phyloP scores from a whole-genome alignment of 768 basidiomycete genomes.

The Mycena epipterygia region DNA sequence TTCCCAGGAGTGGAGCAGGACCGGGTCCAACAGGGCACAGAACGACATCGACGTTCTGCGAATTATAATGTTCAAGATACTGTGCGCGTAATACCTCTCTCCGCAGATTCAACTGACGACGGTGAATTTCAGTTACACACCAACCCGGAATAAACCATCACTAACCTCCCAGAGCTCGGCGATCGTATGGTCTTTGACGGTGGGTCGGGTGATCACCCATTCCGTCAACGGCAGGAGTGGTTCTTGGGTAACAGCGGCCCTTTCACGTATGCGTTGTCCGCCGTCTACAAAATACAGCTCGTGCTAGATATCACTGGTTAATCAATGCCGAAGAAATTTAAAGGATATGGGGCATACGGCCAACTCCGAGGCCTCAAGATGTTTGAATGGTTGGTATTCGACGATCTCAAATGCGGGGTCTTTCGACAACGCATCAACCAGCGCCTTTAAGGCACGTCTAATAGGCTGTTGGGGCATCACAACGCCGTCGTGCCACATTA shows the following conservation, averaged over 20 bases:
- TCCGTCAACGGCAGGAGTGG: slow-evolving; percentile 25
- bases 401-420: slow-evolving; percentile 51
- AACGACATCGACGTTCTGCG: slow-evolving; percentile 19
- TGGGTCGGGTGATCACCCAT: slow-evolving; percentile 22
- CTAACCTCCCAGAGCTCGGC: slow-evolving; percentile 14
- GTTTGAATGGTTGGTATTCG: slow-evolving; percentile 50
- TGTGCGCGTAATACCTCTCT: not conserved
- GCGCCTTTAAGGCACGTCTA: slow-evolving; percentile 52
- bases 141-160: not conserved
- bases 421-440: slow-evolving; percentile 49
- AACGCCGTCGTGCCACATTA: slow-evolving; percentile 52
- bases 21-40: slow-evolving; percentile 16
- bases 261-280: slow-evolving; percentile 8
- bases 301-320: not conserved
- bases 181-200: slow-evolving; percentile 9
- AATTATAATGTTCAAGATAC: slow-evolving; percentile 15
- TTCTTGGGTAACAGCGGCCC: slow-evolving; percentile 17
- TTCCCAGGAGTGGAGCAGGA: slow-evolving; percentile 5
- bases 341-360: slow-evolving; percentile 40
- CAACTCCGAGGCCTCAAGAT: slow-evolving; percentile 49
- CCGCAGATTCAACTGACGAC: not conserved
- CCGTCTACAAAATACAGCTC: slow-evolving; percentile 28
- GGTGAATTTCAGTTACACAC: not conserved
- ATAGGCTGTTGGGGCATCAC: slow-evolving; percentile 57
- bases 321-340: not conserved